Base-by-base conservation (phyloP, 1,284 basidiomycete genomes). In the Austropuccinia psidii region DNA sequence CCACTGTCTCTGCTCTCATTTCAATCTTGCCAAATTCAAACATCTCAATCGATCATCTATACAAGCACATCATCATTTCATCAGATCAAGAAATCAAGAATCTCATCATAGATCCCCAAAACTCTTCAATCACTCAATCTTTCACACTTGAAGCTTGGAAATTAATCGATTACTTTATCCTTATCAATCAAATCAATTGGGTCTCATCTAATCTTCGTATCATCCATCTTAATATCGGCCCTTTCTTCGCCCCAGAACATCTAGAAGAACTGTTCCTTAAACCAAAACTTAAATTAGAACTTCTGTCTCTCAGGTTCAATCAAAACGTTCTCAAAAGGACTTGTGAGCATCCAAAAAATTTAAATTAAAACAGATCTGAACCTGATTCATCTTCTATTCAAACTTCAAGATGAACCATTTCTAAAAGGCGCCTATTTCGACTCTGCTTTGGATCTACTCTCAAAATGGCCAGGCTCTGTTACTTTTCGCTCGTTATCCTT, bases 341-440 rank as follows among this genome's bases (percentile, higher is more conserved):
- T 33, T 73, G 70, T 73, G 7, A 35, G 31, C 9, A 15, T 33
- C 31, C 21, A 41, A 21, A 24, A 21, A 45, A 45, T 21, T 35
- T 21, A 49, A 45, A 11, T 31, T 37, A 13, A 43, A n/a, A 27
- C 57, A 1, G 33, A 35, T 60, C 31, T 8, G 5, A 19, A 11
- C 29, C 33, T 61, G 7, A 4, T 61, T 1, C 11, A 60, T 50
- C 21, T 27, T n/a, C 27, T 24, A 60, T 33, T 50, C 39, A 29
- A 31, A 41, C 8, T 2, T n/a, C 4, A 21, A 73, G 70, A 73
- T 37, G 70, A 73, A 35, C 70, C 70, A 5, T 73, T 73, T 41
- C 24, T 73, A 6, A 73, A 73, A 65, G 70, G 70, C 29, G 58
- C 70, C n/a, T 73, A 73, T 29, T 73, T 73, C 39, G 70, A 73